Evolutionary conservation across 768 basidiomycete genomes (phyloP).

Genomic region (Suillus clintonianus): DNA sequence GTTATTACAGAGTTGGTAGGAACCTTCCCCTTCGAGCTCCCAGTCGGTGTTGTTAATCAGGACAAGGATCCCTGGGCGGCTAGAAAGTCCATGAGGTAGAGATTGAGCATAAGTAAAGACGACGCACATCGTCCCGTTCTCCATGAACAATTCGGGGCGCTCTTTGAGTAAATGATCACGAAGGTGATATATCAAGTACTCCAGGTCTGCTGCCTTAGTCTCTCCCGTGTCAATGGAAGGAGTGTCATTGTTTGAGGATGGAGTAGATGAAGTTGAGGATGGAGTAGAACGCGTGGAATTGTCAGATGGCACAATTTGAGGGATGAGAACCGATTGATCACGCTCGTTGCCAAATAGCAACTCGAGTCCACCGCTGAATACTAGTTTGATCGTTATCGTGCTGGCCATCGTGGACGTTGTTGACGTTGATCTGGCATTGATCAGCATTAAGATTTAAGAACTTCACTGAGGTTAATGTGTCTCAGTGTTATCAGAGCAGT

Average conservation of each 20-base stretch:
- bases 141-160: constrained; percentile 86
- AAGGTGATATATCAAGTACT: constrained; percentile 79
- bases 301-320: constrained; percentile 42
- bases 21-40: constrained; percentile 95
- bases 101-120: neutral
- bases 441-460: too few relatives aligned
- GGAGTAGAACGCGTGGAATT: constrained; percentile 31
- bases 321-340: constrained; percentile 56
- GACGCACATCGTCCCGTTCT: constrained; percentile 82
- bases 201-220: constrained; percentile 58
- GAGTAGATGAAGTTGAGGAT: constrained; percentile 4
- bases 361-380: constrained; percentile 87
- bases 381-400: constrained; percentile 54
- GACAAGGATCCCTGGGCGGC: constrained; percentile 95
- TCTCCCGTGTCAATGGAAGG: constrained; percentile 10
- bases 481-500: neutral
- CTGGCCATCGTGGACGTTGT: constrained; percentile 9
- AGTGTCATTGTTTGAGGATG: constrained; percentile 1
- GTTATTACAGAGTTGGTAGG: constrained; percentile 70
- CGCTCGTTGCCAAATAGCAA: constrained; percentile 77
- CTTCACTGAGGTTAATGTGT: neutral
- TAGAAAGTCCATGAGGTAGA: constrained; percentile 30
- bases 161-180: constrained; percentile 79
- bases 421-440: neutral
- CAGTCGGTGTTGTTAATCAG: constrained; percentile 97